These are phyloP conservation scores for Hymenoscyphus fraxineus DNA, from an alignment of 2,329 filamentous ascomycete genomes.

Conservation along the genomic window DNA sequence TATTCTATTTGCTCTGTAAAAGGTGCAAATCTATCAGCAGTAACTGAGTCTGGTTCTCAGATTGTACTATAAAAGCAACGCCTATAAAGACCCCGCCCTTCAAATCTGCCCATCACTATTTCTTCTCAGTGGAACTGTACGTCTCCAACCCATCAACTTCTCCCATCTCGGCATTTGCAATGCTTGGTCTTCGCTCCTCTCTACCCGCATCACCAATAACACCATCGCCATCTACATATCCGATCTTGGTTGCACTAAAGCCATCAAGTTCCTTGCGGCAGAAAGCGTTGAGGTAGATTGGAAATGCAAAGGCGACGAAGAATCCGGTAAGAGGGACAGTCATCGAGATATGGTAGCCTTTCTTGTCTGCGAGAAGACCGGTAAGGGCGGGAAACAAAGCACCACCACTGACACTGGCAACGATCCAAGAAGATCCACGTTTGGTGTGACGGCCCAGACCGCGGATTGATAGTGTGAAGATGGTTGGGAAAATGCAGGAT, in stretches of 20 bases:
- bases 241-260: constrained; percentile 37
- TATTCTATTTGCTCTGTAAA: not conserved
- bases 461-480: constrained; percentile 71
- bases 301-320: constrained; percentile 35
- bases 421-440: constrained; percentile 66
- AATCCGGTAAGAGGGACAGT: constrained; percentile 34
- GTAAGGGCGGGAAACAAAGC: constrained; percentile 69
- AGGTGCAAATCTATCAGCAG: not conserved
- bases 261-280: constrained; percentile 36
- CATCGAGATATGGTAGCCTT: constrained; percentile 28
- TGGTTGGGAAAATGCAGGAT: constrained; percentile 75
- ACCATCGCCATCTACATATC: constrained; percentile 29
- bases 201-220: constrained; percentile 31
- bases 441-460: constrained; percentile 74
- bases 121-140: not conserved
- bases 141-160: not conserved
- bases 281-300: constrained; percentile 35
- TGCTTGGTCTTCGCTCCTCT: constrained; percentile 20
- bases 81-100: not conserved
- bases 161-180: constrained; percentile 18
- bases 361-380: constrained; percentile 38
- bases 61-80: not conserved
- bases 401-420: constrained; percentile 69
- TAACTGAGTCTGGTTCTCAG: not conserved
- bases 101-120: not conserved